These are phyloP conservation scores for Heterobasidion irregulare DNA, from an alignment of 1,284 basidiomycete genomes.

Conservation along the genomic window DNA sequence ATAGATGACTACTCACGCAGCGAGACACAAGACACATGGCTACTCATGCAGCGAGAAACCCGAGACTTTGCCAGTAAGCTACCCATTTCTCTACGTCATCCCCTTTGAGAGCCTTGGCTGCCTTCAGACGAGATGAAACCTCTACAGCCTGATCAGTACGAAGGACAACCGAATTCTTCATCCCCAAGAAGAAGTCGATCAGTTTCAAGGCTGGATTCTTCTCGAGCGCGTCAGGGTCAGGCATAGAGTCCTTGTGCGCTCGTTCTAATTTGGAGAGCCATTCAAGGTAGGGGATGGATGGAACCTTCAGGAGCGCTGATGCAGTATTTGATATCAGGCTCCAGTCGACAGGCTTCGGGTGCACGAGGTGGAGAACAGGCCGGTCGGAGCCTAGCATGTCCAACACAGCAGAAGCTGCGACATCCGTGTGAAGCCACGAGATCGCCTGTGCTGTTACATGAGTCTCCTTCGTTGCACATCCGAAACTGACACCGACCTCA, in stretches of 20 bases:
- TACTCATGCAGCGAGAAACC: not conserved
- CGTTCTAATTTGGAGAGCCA: not conserved
- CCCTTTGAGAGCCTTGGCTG: not conserved
- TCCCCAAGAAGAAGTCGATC: not conserved
- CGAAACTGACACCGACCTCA: not conserved
- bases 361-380: slow-evolving; percentile 20
- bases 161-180: not conserved
- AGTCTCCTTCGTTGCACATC: slow-evolving; percentile 6
- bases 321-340: not conserved
- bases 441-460: slow-evolving; percentile 8
- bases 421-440: slow-evolving; percentile 18
- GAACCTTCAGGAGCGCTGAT: not conserved
- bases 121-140: not conserved
- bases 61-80: not conserved
- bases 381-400: slow-evolving; percentile 15
- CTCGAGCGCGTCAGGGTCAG: not conserved
- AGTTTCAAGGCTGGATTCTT: not conserved
- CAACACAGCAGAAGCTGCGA: slow-evolving; percentile 14
- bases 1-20: too few relatives aligned
- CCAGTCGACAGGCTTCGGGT: slow-evolving; percentile 14
- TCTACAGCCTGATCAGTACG: not conserved
- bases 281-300: not conserved
- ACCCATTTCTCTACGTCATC: not conserved
- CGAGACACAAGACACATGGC: too few relatives aligned
- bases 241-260: not conserved